A percentile compares a stretch with the other conserved stretches of the same genome.
Conservation (phyloP, 2,329 filamentous ascomycete genomes). For the Alternaria incomplexa region DNA sequence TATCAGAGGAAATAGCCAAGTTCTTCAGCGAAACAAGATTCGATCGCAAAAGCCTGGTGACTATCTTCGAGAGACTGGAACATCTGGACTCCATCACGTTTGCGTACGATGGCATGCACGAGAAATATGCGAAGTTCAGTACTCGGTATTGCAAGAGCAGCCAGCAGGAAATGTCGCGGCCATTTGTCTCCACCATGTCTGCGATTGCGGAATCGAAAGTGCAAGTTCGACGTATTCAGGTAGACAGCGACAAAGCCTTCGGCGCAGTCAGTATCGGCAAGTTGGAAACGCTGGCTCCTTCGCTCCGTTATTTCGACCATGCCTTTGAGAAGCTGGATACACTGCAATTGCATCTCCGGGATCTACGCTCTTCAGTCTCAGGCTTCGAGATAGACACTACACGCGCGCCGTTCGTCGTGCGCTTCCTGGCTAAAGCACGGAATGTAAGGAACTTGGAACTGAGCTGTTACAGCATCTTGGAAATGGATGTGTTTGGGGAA, state of each 20-base stretch:
- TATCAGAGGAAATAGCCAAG: conserved; percentile 13
- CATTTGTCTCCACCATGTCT: conserved; percentile 32
- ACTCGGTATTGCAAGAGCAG: conserved; percentile 27
- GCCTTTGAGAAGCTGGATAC: conserved; percentile 21
- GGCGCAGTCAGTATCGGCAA: conserved; percentile 32
- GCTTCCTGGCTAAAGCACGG: conserved; percentile 32
- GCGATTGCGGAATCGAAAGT: conserved; percentile 23
- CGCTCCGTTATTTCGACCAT: conserved; percentile 13
- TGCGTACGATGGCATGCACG: conserved; percentile 21
- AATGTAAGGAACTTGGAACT: conserved; percentile 24
- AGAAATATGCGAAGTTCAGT: conserved; percentile 18
- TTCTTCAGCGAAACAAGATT: conserved; percentile 37
- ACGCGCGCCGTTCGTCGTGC: conserved; percentile 32
- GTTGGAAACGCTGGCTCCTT: conserved; percentile 24
- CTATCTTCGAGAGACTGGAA: conserved; percentile 20
- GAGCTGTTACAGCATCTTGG: conserved; percentile 32
- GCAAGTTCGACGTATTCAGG: conserved; percentile 12
- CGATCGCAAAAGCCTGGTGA: conserved; percentile 26
- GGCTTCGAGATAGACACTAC: conserved; percentile 29
- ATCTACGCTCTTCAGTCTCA: conserved; percentile 31
- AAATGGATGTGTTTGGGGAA: conserved; percentile 28
- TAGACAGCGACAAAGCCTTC: not conserved
- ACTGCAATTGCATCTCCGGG: conserved; percentile 33
- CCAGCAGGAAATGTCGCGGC: conserved; percentile 37
- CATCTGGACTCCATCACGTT: conserved; percentile 12